Evolutionary conservation across 371 early-diverging fungal genomes (phyloP), one percentile per base, ranked within the genome.

Genomic region (Nematocida sp.): DNA sequence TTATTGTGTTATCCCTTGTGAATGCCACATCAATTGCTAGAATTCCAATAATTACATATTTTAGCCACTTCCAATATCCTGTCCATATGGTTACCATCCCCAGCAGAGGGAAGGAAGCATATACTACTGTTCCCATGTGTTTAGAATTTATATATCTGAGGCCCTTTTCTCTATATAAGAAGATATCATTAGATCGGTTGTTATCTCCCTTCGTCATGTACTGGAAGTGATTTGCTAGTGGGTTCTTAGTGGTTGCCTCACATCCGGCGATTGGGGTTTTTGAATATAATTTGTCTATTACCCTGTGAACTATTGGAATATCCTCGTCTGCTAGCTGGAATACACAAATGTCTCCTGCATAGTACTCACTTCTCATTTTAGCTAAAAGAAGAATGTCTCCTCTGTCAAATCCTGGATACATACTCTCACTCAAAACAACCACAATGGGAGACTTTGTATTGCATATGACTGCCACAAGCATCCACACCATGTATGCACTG

Each of bases 131-230:
- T 11, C 62, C 72, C 25, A 86, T 76, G 62, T 88, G 86, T 9
- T 57, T 46, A 57, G 66, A 74, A 2, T 62, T 60, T 18, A 89
- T 66, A 52, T 94, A 95, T 89, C 92, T 90, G 88, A 94, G 93
- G 3, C 91, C 90, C 57, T 85, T 86, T 9, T 56, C 7, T 85
- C 92, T 91, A 83, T 97, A 97, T 46, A 97, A 88, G 5, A 90
- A 92, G 33, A 95, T 92, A 86, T 98, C 99, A 85, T 97, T 93
- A 4, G 87, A 88, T n/a, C 83, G 72, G 87, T 98, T 98, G 87
- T 95, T 93, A 87, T 98, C 99, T 60, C 99, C 99, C 88, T 98
- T 98, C 55, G 99, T 98, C 76, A 97, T 88, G 60, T 95, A 84
- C 76, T 82, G 2, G 11, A 72, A 20, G 82, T 83, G 33, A 20